Conservation (phyloP, 257 asterid species). For the Lithospermum erythrorhizon region DNA sequence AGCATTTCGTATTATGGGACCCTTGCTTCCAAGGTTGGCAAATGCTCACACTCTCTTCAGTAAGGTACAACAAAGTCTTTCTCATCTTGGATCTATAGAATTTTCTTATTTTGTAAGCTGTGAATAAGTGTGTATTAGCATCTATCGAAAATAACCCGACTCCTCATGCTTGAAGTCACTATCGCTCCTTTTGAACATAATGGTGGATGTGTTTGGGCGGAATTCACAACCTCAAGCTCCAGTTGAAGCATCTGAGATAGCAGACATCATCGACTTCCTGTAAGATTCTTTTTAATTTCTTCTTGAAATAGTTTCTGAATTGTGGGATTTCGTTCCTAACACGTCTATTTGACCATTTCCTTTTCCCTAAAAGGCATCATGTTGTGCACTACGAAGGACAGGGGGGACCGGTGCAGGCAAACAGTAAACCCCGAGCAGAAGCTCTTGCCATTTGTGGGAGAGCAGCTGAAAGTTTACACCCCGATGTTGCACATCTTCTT, state of each 20-base stretch:
- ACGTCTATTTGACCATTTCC: not conserved
- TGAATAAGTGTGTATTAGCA: not conserved
- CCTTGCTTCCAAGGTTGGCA: conserved; percentile 87
- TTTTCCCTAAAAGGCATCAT: conserved; percentile 48
- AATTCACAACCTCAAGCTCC: conserved; percentile 56
- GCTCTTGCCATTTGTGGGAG: conserved; percentile 59
- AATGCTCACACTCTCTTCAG: conserved; percentile 79
- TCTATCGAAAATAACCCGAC: not conserved
- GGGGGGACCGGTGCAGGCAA: conserved; percentile 81
- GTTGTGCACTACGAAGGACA: conserved; percentile 88
- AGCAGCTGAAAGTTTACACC: conserved; percentile 74
- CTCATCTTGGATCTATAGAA: no score
- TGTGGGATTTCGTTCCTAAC: not conserved
- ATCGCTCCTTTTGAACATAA: conserved; percentile 50
- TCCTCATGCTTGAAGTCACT: conserved; percentile 36
- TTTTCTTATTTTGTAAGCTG: not conserved
- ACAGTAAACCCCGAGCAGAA: conserved; percentile 81
- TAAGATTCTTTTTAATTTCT: conserved; percentile 24
- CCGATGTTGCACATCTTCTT: conserved; percentile 81
- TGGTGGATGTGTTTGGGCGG: conserved; percentile 92
- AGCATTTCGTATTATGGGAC: conserved; percentile 93
- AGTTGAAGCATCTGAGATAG: conserved; percentile 72
- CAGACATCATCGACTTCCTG: conserved; percentile 82
- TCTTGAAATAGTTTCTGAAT: not conserved
- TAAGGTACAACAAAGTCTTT: conserved; percentile 41